These are phyloP conservation scores for Geotrichum bryndzae DNA, from an alignment of 1,139 yeast genomes.

Conservation along the genomic window DNA sequence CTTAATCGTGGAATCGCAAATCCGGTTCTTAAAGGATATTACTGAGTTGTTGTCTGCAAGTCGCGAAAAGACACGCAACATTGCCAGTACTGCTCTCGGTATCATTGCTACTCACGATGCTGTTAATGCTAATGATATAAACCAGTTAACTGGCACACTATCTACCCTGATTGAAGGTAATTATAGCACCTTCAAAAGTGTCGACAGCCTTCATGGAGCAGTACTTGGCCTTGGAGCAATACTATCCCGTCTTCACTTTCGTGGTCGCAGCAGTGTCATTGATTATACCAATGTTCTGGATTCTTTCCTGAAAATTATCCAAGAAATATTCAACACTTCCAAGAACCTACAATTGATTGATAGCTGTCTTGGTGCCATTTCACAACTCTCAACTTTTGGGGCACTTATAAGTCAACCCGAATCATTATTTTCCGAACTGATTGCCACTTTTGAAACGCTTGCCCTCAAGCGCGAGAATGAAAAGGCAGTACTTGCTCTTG, in stretches of 20 bases:
- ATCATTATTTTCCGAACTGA: slow-evolving; percentile 22
- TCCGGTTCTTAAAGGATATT: slow-evolving; percentile 13
- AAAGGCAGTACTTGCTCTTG: slow-evolving; percentile 50
- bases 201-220: slow-evolving; percentile 26
- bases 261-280: slow-evolving; percentile 33
- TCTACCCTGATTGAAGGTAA: slow-evolving; percentile 9
- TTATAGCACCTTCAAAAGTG: slow-evolving; percentile 8
- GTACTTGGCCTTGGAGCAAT: slow-evolving; percentile 44
- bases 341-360: slow-evolving; percentile 23
- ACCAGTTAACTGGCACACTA: slow-evolving; percentile 17
- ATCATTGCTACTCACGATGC: slow-evolving; percentile 47
- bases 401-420: slow-evolving; percentile 39
- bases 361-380: slow-evolving; percentile 43
- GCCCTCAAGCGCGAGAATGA: slow-evolving; percentile 55
- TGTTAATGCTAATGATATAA: slow-evolving; percentile 23
- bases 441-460: slow-evolving; percentile 35
- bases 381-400: slow-evolving; percentile 59
- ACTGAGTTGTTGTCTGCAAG: slow-evolving; percentile 25
- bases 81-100: slow-evolving; percentile 48
- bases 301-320: neutral
- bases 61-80: slow-evolving; percentile 27
- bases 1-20: slow-evolving; percentile 21
- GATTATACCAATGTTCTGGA: neutral
- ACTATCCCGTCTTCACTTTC: slow-evolving; percentile 46
- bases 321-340: slow-evolving; percentile 4